Conservation (phyloP, 2,329 filamentous ascomycete species). For the Cladorrhinum sp. region DNA sequence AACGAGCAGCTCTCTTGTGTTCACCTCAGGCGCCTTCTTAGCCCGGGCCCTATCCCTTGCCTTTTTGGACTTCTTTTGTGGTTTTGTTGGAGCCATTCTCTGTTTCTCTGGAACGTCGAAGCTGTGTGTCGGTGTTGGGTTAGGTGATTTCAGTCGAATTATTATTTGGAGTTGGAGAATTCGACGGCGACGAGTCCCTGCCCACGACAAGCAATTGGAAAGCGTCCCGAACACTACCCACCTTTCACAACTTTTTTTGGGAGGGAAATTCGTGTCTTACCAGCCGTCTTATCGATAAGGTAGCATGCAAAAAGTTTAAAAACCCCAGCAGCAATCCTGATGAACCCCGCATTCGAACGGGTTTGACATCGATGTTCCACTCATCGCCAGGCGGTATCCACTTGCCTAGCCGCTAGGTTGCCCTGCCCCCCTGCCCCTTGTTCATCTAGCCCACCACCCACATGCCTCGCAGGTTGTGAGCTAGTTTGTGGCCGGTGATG, state of each 20-base stretch:
- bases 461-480: too few relatives aligned
- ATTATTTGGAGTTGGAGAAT: background rate
- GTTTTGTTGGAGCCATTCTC: constrained; percentile 28
- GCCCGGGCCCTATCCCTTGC: constrained; percentile 23
- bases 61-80: constrained; percentile 25
- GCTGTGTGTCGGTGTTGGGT: background rate
- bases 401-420: background rate
- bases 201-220: background rate
- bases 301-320: background rate
- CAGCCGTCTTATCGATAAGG: background rate
- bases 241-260: background rate
- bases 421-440: background rate
- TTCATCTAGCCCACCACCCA: background rate
- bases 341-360: background rate
- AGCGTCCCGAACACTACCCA: background rate
- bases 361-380: too few relatives aligned
- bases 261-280: background rate
- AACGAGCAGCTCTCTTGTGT: constrained; percentile 30
- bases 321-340: background rate
- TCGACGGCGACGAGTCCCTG: background rate
- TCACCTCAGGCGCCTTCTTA: constrained; percentile 23
- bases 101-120: background rate
- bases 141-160: background rate
- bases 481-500: background rate
- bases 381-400: too few relatives aligned